These are phyloP conservation scores for Trichophyton equinum DNA, from an alignment of 2,329 filamentous ascomycete genomes.

Conservation along the genomic window DNA sequence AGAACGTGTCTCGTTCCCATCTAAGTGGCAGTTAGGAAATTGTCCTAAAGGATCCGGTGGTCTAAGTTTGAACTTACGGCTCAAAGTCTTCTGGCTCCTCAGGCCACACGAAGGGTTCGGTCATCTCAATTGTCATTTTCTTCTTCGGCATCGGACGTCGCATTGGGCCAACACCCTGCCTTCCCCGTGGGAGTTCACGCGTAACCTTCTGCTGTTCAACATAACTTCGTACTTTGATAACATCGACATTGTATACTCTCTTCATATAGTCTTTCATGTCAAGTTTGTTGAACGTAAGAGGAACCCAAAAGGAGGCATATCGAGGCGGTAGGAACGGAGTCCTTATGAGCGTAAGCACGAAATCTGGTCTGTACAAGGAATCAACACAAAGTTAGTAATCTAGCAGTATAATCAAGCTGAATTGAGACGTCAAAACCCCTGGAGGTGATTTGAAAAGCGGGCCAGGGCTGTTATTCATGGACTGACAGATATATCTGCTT, in stretches of 20 bases:
- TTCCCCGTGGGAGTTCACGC: conserved; percentile 25
- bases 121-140: conserved; percentile 89
- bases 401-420: not conserved
- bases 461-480: not conserved
- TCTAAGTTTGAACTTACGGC: conserved; percentile 34
- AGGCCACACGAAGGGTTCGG: conserved; percentile 79
- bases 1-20: conserved; percentile 52
- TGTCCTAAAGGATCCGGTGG: conserved; percentile 1
- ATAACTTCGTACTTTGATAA: conserved; percentile 62
- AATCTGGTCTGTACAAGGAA: conserved; percentile 52
- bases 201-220: conserved; percentile 57
- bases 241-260: conserved; percentile 67
- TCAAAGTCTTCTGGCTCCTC: conserved; percentile 49
- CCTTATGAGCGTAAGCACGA: conserved; percentile 66
- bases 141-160: conserved; percentile 64
- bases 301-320: conserved; percentile 82
- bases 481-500: conserved; percentile 39
- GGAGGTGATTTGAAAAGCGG: not conserved
- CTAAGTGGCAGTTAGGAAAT: conserved; percentile 23
- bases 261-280: conserved; percentile 91
- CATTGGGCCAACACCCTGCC: conserved; percentile 42
- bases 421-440: not conserved
- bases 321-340: conserved; percentile 60
- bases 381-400: not conserved
- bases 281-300: conserved; percentile 87